Evolutionary conservation across 2,329 filamentous ascomycete genomes (phyloP), one percentile per base, ranked within the genome.

Genomic region (Penicillium thymicola): DNA sequence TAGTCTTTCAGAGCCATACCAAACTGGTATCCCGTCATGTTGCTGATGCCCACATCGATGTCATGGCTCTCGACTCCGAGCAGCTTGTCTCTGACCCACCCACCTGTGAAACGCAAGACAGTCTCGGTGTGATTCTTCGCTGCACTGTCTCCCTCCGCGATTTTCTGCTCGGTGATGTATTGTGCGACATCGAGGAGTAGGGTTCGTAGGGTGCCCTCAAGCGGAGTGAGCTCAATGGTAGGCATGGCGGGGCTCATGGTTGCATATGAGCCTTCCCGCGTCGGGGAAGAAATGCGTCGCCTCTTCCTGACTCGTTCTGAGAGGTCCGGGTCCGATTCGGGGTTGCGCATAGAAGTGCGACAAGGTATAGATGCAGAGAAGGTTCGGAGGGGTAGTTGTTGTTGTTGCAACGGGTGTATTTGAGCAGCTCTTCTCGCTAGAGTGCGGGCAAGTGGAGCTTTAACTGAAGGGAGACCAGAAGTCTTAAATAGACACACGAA

Each of bases 101-200:
- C 78, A 32, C 78, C 78, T 27, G 78, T 79, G 51, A 79, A 80
- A 10, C 79, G 72, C 23, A 81, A 64, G 11, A 77, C 71, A 4
- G 77, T 74, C 10, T 68, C 62, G 2, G 66, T 61, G 14, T 55
- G 38, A 23, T 56, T 41, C 1, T 56, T 47, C 6, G 44, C 58
- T 46, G 64, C 54, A 2, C 61, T 63, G 3, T 75, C 67, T 27
- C 69, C 70, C 11, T 70, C 60, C 40, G 89, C 83, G 59, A 61
- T 47, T 7, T 56, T 50, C 18, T 64, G 61, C 10, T 73, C 60
- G 16, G 63, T 61, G n/a, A 92, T 86, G 67, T 86, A 88, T 11
- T 81, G 74, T 25, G 89, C 90, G n/a, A 92, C 89, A 70, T 95
- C 90, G 18, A 97, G 80, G 21, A 97, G 82, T 13, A 97, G 82